Conservation (phyloP, 202 grass and related monocot species). For the Panicum hallii region DNA sequence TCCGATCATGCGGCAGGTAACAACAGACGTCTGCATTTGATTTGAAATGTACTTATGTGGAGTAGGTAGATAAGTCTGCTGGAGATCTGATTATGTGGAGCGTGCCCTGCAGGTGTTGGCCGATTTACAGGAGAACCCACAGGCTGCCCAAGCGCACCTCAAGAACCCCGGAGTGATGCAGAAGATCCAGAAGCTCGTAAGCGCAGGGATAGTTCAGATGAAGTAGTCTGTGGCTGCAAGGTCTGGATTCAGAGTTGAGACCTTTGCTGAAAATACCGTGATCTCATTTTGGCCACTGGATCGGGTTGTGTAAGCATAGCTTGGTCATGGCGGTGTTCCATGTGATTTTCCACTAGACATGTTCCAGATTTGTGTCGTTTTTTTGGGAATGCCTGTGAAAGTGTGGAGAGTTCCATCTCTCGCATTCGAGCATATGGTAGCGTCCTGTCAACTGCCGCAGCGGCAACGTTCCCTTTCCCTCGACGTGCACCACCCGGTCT, state of each 20-base stretch:
- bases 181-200: slow-evolving; percentile 88
- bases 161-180: slow-evolving; percentile 90
- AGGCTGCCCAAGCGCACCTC: slow-evolving; percentile 67
- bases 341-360: background rate
- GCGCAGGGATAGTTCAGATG: slow-evolving; percentile 81
- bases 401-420: background rate
- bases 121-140: slow-evolving; percentile 92
- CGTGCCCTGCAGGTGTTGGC: slow-evolving; percentile 62
- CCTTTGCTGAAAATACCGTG: background rate
- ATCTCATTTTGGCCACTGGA: background rate
- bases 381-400: background rate
- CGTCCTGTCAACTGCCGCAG: background rate
- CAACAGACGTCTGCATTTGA: background rate
- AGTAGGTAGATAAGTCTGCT: background rate
- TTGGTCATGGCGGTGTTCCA: background rate
- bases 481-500: too few relatives aligned
- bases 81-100: background rate
- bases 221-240: slow-evolving; percentile 43
- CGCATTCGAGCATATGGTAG: background rate
- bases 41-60: too few relatives aligned
- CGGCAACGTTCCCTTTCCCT: too few relatives aligned
- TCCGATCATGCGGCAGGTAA: slow-evolving; percentile 92
- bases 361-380: background rate
- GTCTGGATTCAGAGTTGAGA: background rate
- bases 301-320: background rate